A percentile compares a stretch with the other conserved stretches of the same genome.
phyloP scores from a whole-genome alignment of 495 filamentous ascomycete genomes.

The Aspergillus campestris region DNA sequence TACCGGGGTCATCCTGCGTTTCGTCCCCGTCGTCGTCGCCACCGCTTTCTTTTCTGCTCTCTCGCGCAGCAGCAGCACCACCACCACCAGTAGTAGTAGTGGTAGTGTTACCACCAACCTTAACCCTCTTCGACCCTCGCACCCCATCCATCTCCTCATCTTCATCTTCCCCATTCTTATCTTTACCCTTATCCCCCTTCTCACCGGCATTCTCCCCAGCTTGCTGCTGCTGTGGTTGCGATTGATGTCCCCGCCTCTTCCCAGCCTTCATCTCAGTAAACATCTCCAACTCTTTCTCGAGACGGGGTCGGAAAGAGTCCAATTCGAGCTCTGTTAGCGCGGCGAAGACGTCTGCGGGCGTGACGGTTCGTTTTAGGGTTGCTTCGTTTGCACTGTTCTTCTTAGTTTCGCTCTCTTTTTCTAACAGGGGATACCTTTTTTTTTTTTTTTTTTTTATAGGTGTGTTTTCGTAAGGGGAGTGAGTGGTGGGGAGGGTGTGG shows the following conservation, averaged over 20 bases:
- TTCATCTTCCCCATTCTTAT: slow-evolving; percentile 40
- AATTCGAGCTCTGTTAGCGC: slow-evolving; percentile 81
- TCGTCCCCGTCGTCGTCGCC: slow-evolving; percentile 47
- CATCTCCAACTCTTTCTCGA: slow-evolving; percentile 50
- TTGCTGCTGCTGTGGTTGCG: too few relatives aligned
- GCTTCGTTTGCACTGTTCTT: slow-evolving; percentile 64
- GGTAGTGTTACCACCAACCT: slow-evolving; percentile 31
- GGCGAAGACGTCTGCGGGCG: slow-evolving; percentile 71
- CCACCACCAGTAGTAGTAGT: slow-evolving; percentile 32
- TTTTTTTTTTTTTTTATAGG: not conserved
- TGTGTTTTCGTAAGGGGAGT: not conserved
- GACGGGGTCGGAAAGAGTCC: slow-evolving; percentile 57
- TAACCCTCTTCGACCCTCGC: slow-evolving; percentile 45
- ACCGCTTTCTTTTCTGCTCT: slow-evolving; percentile 34
- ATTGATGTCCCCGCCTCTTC: slow-evolving; percentile 53
- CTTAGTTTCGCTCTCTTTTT: not conserved
- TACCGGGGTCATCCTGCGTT: slow-evolving; percentile 26
- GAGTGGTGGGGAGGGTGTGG: not conserved
- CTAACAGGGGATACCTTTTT: not conserved
- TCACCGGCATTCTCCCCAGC: slow-evolving; percentile 24
- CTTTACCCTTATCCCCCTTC: slow-evolving; percentile 28
- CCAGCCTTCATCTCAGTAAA: slow-evolving; percentile 56
- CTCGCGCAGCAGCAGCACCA: slow-evolving; percentile 27
- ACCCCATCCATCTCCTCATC: slow-evolving; percentile 16
- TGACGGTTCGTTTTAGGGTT: slow-evolving; percentile 75